Conservation (phyloP, 805 yeast species). For the Cyberlindnera bimundalis region DNA sequence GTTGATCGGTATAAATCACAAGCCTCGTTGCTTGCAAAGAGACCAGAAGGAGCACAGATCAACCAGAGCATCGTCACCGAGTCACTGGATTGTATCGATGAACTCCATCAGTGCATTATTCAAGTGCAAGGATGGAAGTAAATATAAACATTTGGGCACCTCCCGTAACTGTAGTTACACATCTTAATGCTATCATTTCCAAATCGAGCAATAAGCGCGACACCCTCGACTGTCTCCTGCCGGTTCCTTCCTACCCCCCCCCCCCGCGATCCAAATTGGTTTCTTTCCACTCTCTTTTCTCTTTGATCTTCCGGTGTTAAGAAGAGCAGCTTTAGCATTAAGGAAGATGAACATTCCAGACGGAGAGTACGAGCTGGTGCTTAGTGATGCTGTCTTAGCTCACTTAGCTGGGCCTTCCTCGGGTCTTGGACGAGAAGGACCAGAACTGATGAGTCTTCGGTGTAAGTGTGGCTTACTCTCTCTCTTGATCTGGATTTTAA, state of each 20-base stretch:
- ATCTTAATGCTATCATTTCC: too few species aligned
- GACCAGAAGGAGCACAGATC: slow-evolving; percentile 24
- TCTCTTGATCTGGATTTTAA: too few species aligned
- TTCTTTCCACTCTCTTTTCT: too few species aligned
- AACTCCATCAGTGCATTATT: slow-evolving; percentile 28
- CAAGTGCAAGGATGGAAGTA: slow-evolving; percentile 8
- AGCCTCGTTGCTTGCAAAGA: slow-evolving; percentile 27
- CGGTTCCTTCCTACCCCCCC: background rate
- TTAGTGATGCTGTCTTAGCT: slow-evolving; percentile 18
- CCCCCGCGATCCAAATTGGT: background rate
- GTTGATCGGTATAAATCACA: slow-evolving; percentile 51
- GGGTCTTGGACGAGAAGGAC: slow-evolving; percentile 7
- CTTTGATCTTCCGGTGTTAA: too few species aligned
- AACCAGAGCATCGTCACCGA: slow-evolving; percentile 41
- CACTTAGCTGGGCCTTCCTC: slow-evolving; percentile 6
- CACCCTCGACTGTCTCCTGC: too few species aligned
- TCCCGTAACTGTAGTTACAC: too few species aligned
- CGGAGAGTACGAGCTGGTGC: slow-evolving; percentile 26
- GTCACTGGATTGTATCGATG: slow-evolving; percentile 39
- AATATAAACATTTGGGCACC: background rate
- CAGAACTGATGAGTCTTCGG: slow-evolving; percentile 22
- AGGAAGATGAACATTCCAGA: slow-evolving; percentile 16
- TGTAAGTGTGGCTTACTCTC: too few species aligned
- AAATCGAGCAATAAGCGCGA: too few species aligned
- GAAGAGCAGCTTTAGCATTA: too few species aligned